Conservation (phyloP, 2,329 filamentous ascomycete species). For the Scolecobasidium constrictum region DNA sequence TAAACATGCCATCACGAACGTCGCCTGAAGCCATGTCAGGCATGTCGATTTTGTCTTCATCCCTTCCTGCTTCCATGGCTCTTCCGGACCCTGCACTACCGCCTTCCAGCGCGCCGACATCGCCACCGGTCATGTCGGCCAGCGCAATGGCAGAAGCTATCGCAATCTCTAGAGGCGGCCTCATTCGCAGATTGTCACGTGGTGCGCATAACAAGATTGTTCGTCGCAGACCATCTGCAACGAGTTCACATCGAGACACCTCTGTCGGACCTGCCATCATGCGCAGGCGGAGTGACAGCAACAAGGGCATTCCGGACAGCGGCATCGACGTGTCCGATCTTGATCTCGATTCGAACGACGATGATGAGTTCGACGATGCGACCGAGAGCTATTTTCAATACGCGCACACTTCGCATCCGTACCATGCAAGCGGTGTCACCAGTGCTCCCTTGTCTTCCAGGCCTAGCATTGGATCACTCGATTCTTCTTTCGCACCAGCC, state of each 20-base stretch:
- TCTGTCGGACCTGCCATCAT: slow-evolving; percentile 85
- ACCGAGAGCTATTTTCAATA: slow-evolving; percentile 19
- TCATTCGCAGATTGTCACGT: slow-evolving; percentile 80
- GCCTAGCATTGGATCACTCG: slow-evolving; percentile 9
- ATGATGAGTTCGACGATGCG: slow-evolving; percentile 36
- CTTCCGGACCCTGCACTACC: slow-evolving; percentile 61
- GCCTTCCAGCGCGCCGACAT: slow-evolving; percentile 44
- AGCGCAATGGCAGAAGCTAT: slow-evolving; percentile 55
- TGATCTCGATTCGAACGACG: slow-evolving; percentile 46
- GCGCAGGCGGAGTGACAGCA: slow-evolving; percentile 81
- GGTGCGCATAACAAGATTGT: slow-evolving; percentile 61
- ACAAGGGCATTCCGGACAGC: slow-evolving; percentile 35
- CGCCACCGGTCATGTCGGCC: slow-evolving; percentile 27
- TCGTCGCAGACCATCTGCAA: slow-evolving; percentile 64
- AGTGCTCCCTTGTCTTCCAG: slow-evolving; percentile 26
- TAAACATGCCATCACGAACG: slow-evolving; percentile 48
- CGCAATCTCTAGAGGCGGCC: slow-evolving; percentile 44
- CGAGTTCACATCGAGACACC: slow-evolving; percentile 64
- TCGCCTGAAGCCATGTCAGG: slow-evolving; percentile 54
- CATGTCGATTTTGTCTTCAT: slow-evolving; percentile 42
- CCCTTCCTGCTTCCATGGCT: slow-evolving; percentile 47
- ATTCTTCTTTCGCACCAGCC: slow-evolving; percentile 51
- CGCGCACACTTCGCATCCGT: slow-evolving; percentile 14
- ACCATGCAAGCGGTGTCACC: neutral
- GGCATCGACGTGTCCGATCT: slow-evolving; percentile 37